Percentiles rank a stretch among this genome's conserved stretches.
Evolutionary conservation across 148 eudicot genomes (phyloP).

Genomic region (Nepenthes mirabilis): DNA sequence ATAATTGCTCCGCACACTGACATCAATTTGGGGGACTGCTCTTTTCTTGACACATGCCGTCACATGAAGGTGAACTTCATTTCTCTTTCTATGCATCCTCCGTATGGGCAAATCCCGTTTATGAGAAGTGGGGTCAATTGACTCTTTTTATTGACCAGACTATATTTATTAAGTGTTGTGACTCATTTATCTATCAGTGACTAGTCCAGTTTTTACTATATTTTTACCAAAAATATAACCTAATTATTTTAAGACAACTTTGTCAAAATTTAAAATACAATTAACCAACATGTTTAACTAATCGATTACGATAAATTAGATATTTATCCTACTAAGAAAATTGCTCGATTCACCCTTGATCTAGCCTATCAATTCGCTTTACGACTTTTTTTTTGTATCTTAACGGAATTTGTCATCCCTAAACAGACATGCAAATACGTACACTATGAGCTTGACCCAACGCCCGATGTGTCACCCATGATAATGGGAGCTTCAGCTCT

Average conservation of each 20-base stretch:
- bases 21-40: slow-evolving; percentile 86
- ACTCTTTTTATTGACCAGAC: too few relatives aligned
- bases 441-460: slow-evolving; percentile 95
- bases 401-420: background rate
- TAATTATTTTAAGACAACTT: too few relatives aligned
- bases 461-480: slow-evolving; percentile 70
- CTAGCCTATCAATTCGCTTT: background rate
- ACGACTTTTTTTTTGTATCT: background rate
- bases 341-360: too few relatives aligned
- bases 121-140: too few relatives aligned
- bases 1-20: slow-evolving; percentile 93
- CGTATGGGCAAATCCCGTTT: too few relatives aligned
- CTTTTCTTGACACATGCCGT: slow-evolving; percentile 94
- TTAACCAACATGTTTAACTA: background rate
- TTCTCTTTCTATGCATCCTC: background rate
- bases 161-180: too few relatives aligned
- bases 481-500: slow-evolving; percentile 23
- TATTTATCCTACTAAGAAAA: too few relatives aligned
- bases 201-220: too few relatives aligned
- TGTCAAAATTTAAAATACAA: too few relatives aligned
- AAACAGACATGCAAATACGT: slow-evolving; percentile 94
- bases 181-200: too few relatives aligned
- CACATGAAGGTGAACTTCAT: slow-evolving; percentile 76
- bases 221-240: too few relatives aligned
- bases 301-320: too few relatives aligned